phyloP scores from a whole-genome alignment of 2,329 filamentous ascomycete species.

The Colletotrichum tabaci region DNA sequence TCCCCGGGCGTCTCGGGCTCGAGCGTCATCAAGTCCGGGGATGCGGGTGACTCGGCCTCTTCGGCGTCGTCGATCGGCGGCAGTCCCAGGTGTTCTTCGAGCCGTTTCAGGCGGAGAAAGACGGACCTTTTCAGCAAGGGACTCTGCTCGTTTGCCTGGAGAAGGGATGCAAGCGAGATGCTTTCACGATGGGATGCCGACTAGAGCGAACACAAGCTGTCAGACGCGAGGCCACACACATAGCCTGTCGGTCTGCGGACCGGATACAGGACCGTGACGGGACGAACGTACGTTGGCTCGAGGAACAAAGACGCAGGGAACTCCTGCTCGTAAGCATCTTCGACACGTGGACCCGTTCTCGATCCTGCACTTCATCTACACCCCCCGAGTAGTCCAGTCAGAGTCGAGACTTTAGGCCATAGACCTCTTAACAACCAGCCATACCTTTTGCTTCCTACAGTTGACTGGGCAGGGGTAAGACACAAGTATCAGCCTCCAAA shows the following conservation, averaged over 20 bases:
- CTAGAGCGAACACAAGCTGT: constrained; percentile 23
- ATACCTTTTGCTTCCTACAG: constrained; percentile 48
- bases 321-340: constrained; percentile 52
- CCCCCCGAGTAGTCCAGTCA: background rate
- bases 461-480: constrained; percentile 44
- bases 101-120: constrained; percentile 45
- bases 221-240: background rate
- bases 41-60: constrained; percentile 32
- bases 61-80: constrained; percentile 41
- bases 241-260: no score
- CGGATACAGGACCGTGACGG: background rate
- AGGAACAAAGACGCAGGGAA: constrained; percentile 58
- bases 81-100: constrained; percentile 49
- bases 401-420: background rate
- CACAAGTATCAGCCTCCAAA: constrained; percentile 22
- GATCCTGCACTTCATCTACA: constrained; percentile 55
- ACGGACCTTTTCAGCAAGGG: constrained; percentile 43
- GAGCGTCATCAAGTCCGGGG: background rate
- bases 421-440: background rate
- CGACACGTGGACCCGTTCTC: constrained; percentile 52
- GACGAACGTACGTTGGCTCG: constrained; percentile 54
- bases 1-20: constrained; percentile 31
- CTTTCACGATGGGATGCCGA: constrained; percentile 40
- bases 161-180: constrained; percentile 37
- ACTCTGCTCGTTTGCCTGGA: constrained; percentile 37